These are phyloP conservation scores for Zychaea mexicana DNA, from an alignment of 371 early-diverging fungal species.

Conservation along the genomic window DNA sequence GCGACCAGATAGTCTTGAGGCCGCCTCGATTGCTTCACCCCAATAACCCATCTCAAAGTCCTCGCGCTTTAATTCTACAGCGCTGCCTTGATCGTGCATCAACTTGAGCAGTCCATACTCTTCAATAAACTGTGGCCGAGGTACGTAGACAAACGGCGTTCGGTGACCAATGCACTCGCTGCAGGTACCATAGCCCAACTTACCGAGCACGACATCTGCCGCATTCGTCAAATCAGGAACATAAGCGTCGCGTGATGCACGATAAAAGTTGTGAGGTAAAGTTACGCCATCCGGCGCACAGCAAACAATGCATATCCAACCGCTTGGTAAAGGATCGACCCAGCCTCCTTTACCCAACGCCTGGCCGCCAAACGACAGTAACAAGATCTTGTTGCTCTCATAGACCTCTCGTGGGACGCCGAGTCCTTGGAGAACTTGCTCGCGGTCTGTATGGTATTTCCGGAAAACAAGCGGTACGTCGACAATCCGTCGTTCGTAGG, in stretches of 20 bases:
- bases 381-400: constrained; percentile 57
- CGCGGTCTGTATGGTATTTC: constrained; percentile 47
- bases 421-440: constrained; percentile 53
- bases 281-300: constrained; percentile 56
- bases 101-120: constrained; percentile 71
- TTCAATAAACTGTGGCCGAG: constrained; percentile 80
- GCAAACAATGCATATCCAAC: constrained; percentile 79
- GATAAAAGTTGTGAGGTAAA: constrained; percentile 60
- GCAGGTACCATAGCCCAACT: constrained; percentile 83
- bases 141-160: constrained; percentile 76
- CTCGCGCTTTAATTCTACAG: constrained; percentile 62
- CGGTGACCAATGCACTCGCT: constrained; percentile 77
- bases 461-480: constrained; percentile 71
- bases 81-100: constrained; percentile 66
- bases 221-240: constrained; percentile 80
- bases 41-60: constrained; percentile 67
- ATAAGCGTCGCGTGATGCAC: constrained; percentile 65
- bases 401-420: constrained; percentile 63
- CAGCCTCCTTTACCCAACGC: constrained; percentile 49
- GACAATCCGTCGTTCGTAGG: constrained; percentile 41
- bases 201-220: constrained; percentile 76
- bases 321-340: constrained; percentile 66
- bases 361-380: constrained; percentile 83
- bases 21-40: constrained; percentile 48
- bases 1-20: constrained; percentile 36